A percentile compares a stretch with the other conserved stretches of the same genome.
Conservation (phyloP, 768 basidiomycete genomes). For the Cystofilobasidium bisporidii region DNA sequence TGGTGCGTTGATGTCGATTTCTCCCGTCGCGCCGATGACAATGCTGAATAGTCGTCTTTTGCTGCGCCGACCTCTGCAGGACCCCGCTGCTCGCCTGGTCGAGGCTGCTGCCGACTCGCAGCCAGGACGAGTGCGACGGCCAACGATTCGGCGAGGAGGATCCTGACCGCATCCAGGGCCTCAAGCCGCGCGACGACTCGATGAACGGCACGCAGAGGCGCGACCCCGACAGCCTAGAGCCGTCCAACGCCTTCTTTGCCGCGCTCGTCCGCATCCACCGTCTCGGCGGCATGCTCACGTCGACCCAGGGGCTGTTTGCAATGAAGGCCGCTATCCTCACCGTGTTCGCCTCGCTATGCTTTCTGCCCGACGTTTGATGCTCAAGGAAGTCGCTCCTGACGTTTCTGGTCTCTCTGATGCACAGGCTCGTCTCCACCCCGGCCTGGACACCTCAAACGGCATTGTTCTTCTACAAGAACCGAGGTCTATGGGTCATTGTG, state of each 20-base stretch:
- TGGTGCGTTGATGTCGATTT: background rate
- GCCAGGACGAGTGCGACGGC: slow-evolving; percentile 19
- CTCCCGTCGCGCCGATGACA: too few relatives aligned
- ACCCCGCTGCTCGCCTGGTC: slow-evolving; percentile 12
- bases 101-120: background rate
- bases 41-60: too few relatives aligned
- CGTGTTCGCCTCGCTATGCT: slow-evolving; percentile 20
- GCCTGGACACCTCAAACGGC: slow-evolving; percentile 17
- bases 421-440: slow-evolving; percentile 13
- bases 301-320: slow-evolving; percentile 48
- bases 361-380: too few relatives aligned
- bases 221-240: slow-evolving; percentile 21
- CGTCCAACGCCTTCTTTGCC: background rate
- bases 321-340: slow-evolving; percentile 62
- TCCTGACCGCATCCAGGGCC: slow-evolving; percentile 18
- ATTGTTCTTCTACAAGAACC: too few relatives aligned
- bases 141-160: slow-evolving; percentile 4
- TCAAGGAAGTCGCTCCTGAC: too few relatives aligned
- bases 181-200: slow-evolving; percentile 16
- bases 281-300: background rate
- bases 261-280: background rate
- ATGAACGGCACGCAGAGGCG: slow-evolving; percentile 7
- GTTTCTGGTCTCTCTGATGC: too few relatives aligned
- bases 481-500: slow-evolving; percentile 49
- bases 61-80: too few relatives aligned